phyloP scores from a whole-genome alignment of 192 early-diverging fungal genomes.

The Umbelopsis sp. region DNA sequence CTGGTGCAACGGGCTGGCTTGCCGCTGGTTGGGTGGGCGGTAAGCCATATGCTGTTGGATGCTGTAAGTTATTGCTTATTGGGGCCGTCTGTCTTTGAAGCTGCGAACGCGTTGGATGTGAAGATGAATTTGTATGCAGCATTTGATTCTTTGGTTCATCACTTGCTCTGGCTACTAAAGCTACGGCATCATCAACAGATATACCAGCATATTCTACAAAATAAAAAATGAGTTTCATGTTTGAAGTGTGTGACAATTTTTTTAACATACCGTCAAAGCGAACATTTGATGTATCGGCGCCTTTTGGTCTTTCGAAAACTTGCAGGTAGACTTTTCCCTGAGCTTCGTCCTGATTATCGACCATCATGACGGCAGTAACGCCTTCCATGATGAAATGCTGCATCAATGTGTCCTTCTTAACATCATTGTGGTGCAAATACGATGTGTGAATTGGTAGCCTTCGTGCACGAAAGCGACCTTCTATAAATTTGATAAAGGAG shows the following conservation, averaged over 20 bases:
- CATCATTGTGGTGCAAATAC: constrained; percentile 12
- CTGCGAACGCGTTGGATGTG: background rate
- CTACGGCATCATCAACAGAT: constrained; percentile 12
- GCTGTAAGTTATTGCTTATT: background rate
- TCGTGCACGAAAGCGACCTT: background rate
- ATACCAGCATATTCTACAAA: constrained; percentile 4
- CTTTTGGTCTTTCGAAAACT: background rate
- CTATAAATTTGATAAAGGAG: background rate
- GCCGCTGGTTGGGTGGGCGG: background rate
- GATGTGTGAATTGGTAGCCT: background rate
- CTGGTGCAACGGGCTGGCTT: background rate
- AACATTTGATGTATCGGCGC: background rate
- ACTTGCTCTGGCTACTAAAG: background rate
- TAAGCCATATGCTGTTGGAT: background rate
- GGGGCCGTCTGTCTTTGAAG: background rate
- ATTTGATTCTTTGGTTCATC: background rate
- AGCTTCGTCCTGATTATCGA: background rate
- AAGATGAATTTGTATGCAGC: background rate
- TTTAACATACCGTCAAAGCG: constrained; percentile 7
- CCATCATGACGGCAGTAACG: constrained; percentile 13
- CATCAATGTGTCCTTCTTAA: constrained; percentile 15
- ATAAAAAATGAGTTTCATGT: background rate
- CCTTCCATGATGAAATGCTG: constrained; percentile 17
- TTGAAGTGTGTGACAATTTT: background rate
- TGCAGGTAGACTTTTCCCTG: constrained; percentile 11